A percentile compares a stretch with the other conserved stretches of the same genome.
phyloP scores from a whole-genome alignment of 2,329 filamentous ascomycete species.

The Colletotrichum orbiculare region DNA sequence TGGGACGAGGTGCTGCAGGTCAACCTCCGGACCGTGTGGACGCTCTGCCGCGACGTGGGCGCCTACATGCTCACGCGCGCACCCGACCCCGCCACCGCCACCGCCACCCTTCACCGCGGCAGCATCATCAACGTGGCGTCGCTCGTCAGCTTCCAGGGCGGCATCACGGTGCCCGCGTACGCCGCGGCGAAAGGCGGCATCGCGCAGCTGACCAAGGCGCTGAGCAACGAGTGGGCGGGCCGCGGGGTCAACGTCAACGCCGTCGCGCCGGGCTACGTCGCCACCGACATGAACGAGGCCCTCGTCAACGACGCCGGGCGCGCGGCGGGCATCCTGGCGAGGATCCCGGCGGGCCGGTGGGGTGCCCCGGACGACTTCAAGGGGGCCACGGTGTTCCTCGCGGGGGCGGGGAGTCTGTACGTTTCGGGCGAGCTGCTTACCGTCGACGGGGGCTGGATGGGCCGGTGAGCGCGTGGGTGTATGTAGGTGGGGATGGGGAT shows the following conservation, averaged over 20 bases:
- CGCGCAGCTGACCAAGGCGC: constrained; percentile 83
- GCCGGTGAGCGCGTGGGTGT: constrained; percentile 62
- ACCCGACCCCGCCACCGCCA: constrained; percentile 46
- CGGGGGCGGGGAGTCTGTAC: constrained; percentile 79
- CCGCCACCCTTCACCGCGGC: constrained; percentile 66
- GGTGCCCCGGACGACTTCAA: constrained; percentile 88
- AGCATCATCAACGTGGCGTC: constrained; percentile 87
- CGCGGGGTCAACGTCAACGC: constrained; percentile 86
- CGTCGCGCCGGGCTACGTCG: constrained; percentile 89
- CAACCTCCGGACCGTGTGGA: constrained; percentile 86
- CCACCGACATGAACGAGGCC: constrained; percentile 92
- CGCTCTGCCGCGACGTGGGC: constrained; percentile 79
- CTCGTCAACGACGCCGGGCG: constrained; percentile 78
- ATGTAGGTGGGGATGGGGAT: background rate
- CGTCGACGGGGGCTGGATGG: constrained; percentile 95
- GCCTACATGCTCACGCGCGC: constrained; percentile 77
- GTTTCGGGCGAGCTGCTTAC: constrained; percentile 84
- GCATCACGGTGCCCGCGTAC: constrained; percentile 88
- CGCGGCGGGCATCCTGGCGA: constrained; percentile 76
- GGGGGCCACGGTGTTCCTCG: constrained; percentile 81
- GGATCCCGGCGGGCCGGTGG: constrained; percentile 89
- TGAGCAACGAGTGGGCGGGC: constrained; percentile 87
- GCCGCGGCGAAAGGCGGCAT: constrained; percentile 88
- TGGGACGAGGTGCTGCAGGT: constrained; percentile 80
- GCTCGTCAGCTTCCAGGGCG: constrained; percentile 85